Base-by-base conservation (phyloP, 2,329 filamentous ascomycete species). In the Sporothrix brasiliensis region DNA sequence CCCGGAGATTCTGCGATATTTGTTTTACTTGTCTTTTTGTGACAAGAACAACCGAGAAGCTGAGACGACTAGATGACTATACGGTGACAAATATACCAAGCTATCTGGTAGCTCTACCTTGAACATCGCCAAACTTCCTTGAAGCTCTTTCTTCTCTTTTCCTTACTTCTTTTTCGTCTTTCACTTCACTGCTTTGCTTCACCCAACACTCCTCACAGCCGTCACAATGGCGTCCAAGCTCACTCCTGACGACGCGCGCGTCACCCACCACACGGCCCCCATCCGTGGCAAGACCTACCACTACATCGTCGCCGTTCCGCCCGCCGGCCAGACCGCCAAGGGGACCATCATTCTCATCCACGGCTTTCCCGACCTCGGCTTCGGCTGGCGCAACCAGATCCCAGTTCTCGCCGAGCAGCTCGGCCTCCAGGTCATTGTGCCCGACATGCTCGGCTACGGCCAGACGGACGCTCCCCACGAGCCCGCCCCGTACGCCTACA, bases 341-440 rank as follows among this genome's bases (percentile, higher is more conserved):
- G 73, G 71, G 66, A 80, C 78, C 21, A 73, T 77, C 53, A 67
- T 80, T 10, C 81, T 86, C 13, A 71, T 92, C 77, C 91, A 93
- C 79, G 94, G 94, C 74, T 96, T 90, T 81, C 94, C 94, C 0
- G 93, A 97, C 80, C 80, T 95, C 21, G 87, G 88, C 10, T 89
- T 93, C 77, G 93, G 91, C 77, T 98, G 94, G 94, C 90, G 94
- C 73, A 90, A 92, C 80, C 94, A 97, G 80, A 91, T 97, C 72
- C 93, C 94, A 0, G 80, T 88, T 75, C 85, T 98, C 27, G 80
- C 91, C 47, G 85, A 89, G 4, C 85, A 89, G 6, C 83, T 92
- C 70, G 91, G 90, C 27, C 87, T 94, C 74, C 88, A 91, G 70
- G 92, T 97, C 69, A 88, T 98, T 30, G 92, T 88, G 13, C 91